Evolutionary conservation across 768 basidiomycete genomes (phyloP), one percentile per base, ranked within the genome.

Genomic region (Candolleomyces eurysporus): DNA sequence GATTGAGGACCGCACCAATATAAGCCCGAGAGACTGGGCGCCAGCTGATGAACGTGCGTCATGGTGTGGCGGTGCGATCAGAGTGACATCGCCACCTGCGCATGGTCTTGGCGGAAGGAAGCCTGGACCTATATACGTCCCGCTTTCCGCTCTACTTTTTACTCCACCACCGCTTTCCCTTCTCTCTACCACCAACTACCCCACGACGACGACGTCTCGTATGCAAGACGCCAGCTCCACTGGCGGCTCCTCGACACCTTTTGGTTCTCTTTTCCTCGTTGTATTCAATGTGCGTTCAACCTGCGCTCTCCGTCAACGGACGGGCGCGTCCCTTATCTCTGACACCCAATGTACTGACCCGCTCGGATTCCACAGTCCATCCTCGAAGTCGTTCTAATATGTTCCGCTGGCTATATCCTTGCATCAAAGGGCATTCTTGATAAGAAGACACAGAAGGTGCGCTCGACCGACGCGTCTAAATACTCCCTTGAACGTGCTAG

Each of bases 381-480:
- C 63, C 78, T 92, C 32, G 87, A 96, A 74, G 95, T 97, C 48
- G 91, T 95, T 70, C 65, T 96, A 48, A 78, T 95, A 61, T 96
- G 93, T 76, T 69, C 92, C 4, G 89, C 91, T 0, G 94, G 94
- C 1, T 94, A 91, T 71, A 77, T 88, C 26, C 87, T 98, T 43
- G 92, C 96, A 0, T 73, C 80, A 58, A 81, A 81, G 31, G 92
- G 91, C 26, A 87, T 98, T 50, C 83, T 96, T 17, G 94, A 98
- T 70, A 94, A 94, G 71, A 84, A 84, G 62, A 93, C 91, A 0
- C 95, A 96, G 75, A 92, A 91, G 81, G 93, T 92, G 42, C 11
- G 81, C 70, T 39, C 21, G 30, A 39, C 43, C 31, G 51, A 31
- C 39, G 32, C 21, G 36, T 36, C 16, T 19, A 21, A 42, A 40